Percentiles rank a stretch among this genome's conserved stretches.
These are phyloP conservation scores for Lachnellula arida DNA, from an alignment of 2,329 filamentous ascomycete genomes.

Conservation along the genomic window DNA sequence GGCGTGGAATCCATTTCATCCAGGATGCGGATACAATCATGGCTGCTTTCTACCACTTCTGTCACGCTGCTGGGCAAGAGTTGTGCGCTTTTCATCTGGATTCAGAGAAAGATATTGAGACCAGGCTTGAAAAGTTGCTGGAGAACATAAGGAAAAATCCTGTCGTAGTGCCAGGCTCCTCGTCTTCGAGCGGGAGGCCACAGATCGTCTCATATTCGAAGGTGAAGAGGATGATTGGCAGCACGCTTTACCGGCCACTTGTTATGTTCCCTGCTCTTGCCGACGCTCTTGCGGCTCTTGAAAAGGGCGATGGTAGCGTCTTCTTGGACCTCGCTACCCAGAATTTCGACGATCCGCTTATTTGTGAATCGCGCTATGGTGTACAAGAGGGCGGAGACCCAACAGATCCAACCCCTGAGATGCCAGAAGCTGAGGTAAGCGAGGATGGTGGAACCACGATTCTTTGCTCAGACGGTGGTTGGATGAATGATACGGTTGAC, in stretches of 20 bases:
- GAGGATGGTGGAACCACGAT: constrained; percentile 25
- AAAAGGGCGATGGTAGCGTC: constrained; percentile 39
- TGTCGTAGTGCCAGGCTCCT: constrained; percentile 18
- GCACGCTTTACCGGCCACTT: constrained; percentile 28
- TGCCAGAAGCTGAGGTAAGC: constrained; percentile 15
- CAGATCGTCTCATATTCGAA: constrained; percentile 30
- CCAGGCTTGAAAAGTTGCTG: constrained; percentile 34
- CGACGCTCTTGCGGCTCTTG: constrained; percentile 23
- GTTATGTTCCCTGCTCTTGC: constrained; percentile 28
- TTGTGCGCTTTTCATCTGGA: constrained; percentile 20
- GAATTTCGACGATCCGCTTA: constrained; percentile 9
- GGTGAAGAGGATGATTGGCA: constrained; percentile 24
- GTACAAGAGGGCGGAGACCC: neutral
- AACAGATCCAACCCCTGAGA: constrained; percentile 2
- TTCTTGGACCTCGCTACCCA: constrained; percentile 28
- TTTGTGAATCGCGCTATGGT: constrained; percentile 5
- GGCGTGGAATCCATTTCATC: constrained; percentile 39
- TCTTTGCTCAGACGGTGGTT: constrained; percentile 27
- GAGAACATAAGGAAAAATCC: constrained; percentile 35
- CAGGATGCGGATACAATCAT: constrained; percentile 27
- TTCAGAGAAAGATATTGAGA: constrained; percentile 14
- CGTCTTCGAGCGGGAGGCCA: constrained; percentile 5
- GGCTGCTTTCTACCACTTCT: constrained; percentile 25
- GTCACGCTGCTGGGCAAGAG: constrained; percentile 30
- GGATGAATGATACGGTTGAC: constrained; percentile 19